Percentiles rank a stretch among this genome's conserved stretches.
Evolutionary conservation across 148 eudicot species (phyloP).

Genomic region (Persicaria tinctoria): DNA sequence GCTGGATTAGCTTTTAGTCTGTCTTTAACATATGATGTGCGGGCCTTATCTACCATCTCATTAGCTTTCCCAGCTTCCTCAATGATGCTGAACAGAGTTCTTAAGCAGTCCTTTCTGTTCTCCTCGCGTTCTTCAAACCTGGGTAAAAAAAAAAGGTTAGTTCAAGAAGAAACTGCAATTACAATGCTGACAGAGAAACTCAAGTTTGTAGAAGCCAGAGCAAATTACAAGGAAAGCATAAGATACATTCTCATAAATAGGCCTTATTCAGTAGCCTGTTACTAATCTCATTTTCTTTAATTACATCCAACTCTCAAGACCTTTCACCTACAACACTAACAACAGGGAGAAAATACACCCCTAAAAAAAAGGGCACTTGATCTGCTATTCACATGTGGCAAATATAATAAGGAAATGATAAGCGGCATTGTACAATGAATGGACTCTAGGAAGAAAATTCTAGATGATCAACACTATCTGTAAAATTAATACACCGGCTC

Average conservation of each 20-base stretch:
- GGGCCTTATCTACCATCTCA: slow-evolving; percentile 55
- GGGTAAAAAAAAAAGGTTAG: neutral
- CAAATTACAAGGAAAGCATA: neutral
- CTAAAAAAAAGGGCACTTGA: neutral
- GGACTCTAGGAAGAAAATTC: neutral
- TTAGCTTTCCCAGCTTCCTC: slow-evolving; percentile 92
- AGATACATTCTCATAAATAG: neutral
- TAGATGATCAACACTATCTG: neutral
- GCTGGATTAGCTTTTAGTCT: slow-evolving; percentile 70
- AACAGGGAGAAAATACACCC: neutral
- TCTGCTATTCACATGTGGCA: neutral
- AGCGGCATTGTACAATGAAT: neutral
- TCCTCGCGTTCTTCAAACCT: slow-evolving; percentile 98
- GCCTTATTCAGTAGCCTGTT: neutral
- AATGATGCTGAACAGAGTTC: slow-evolving; percentile 57
- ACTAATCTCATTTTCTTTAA: neutral
- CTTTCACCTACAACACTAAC: neutral
- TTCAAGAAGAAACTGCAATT: neutral
- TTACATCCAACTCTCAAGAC: neutral
- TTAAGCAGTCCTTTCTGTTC: slow-evolving; percentile 93
- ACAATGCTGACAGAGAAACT: neutral
- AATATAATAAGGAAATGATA: neutral
- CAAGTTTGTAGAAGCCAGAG: neutral
- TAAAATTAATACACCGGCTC: neutral
- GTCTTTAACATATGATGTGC: slow-evolving; percentile 56